These are phyloP conservation scores for Aspergillus sp. DNA, from an alignment of 2,329 filamentous ascomycete genomes.

Conservation along the genomic window DNA sequence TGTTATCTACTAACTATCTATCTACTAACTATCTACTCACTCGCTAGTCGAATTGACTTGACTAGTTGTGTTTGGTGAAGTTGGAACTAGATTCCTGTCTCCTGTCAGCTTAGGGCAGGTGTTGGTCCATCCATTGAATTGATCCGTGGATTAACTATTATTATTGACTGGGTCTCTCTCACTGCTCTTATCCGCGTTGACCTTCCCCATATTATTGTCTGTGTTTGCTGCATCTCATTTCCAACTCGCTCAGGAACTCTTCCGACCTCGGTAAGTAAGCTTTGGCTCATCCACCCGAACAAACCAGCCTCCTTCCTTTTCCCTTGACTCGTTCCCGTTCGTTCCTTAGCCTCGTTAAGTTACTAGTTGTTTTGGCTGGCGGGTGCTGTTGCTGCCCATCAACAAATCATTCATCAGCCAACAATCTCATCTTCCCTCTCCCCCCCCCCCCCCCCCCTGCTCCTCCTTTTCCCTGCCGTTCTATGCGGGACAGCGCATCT, in stretches of 20 bases:
- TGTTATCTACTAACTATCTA: no score
- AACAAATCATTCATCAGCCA: constrained; percentile 13
- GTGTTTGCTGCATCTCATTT: no score
- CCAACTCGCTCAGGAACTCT: constrained; percentile 7
- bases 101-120: constrained; percentile 3
- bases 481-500: constrained; percentile 14
- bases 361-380: background rate
- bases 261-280: constrained; percentile 26
- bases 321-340: no score
- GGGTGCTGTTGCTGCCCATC: constrained; percentile 5
- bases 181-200: background rate
- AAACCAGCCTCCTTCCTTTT: constrained; percentile 13
- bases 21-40: no score
- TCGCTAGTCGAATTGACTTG: no score
- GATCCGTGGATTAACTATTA: background rate
- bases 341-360: no score
- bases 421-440: no score
- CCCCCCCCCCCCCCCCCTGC: constrained; percentile 4
- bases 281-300: constrained; percentile 1
- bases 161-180: background rate
- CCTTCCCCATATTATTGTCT: background rate
- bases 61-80: background rate
- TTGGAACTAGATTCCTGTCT: background rate
- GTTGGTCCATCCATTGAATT: background rate
- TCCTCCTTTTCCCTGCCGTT: constrained; percentile 9